Evolutionary conservation across 768 basidiomycete genomes (phyloP).

Genomic region (Mycena vulgaris): DNA sequence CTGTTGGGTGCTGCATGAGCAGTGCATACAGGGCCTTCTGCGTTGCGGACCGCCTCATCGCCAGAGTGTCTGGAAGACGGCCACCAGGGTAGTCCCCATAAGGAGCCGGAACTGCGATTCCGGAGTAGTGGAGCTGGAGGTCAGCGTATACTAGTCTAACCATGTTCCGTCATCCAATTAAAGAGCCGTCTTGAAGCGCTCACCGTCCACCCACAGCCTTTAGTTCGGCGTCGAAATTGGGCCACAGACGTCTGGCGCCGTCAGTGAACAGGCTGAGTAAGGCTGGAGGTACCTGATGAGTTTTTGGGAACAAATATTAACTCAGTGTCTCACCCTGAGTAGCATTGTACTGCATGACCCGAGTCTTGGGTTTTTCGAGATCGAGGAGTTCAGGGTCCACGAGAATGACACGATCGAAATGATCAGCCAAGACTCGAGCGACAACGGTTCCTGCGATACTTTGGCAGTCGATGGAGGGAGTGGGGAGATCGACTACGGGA

Average conservation of each 20-base stretch:
- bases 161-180: background rate
- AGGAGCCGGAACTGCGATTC: constrained; percentile 30
- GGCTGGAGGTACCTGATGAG: constrained; percentile 9
- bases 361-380: constrained; percentile 28
- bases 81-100: constrained; percentile 26
- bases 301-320: background rate
- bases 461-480: background rate
- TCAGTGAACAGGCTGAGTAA: constrained; percentile 35
- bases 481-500: background rate
- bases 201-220: constrained; percentile 38
- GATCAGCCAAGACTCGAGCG: constrained; percentile 45
- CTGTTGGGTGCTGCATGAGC: constrained; percentile 18
- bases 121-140: constrained; percentile 35
- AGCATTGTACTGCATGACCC: constrained; percentile 40
- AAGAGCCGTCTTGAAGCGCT: constrained; percentile 4
- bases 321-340: constrained; percentile 30
- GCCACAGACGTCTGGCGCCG: constrained; percentile 41
- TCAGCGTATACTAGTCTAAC: constrained; percentile 32
- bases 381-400: constrained; percentile 45
- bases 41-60: constrained; percentile 35
- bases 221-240: constrained; percentile 37
- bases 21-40: constrained; percentile 42
- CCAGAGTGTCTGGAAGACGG: constrained; percentile 33
- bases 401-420: constrained; percentile 47
- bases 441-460: constrained; percentile 47